A percentile compares a stretch with the other conserved stretches of the same genome.
These are phyloP conservation scores for Echria macrotheca DNA, from an alignment of 495 filamentous ascomycete genomes.

Conservation along the genomic window DNA sequence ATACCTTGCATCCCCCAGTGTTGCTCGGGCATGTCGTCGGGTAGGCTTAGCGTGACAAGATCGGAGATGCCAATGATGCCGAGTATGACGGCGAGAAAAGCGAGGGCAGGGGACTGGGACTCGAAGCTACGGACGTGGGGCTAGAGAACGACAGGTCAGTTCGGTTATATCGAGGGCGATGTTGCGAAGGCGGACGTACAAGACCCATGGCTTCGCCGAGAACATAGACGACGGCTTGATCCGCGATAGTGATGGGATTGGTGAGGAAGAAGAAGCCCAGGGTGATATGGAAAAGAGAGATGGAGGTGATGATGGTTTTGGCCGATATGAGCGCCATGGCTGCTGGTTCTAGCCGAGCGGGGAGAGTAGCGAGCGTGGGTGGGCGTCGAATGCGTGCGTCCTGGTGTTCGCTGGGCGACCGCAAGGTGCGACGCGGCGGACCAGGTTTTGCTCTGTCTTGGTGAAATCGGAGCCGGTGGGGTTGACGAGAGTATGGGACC, in stretches of 20 bases:
- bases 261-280: slow-evolving; percentile 78
- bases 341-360: slow-evolving; percentile 1
- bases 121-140: slow-evolving; percentile 52
- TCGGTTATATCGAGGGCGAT: neutral
- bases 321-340: slow-evolving; percentile 75
- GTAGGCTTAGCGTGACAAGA: slow-evolving; percentile 64
- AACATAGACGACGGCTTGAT: slow-evolving; percentile 77
- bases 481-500: too few species aligned
- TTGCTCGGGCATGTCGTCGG: slow-evolving; percentile 58
- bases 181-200: slow-evolving; percentile 38
- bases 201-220: slow-evolving; percentile 77
- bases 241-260: slow-evolving; percentile 60
- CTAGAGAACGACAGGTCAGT: slow-evolving; percentile 14
- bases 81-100: slow-evolving; percentile 67
- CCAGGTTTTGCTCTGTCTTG: too few species aligned
- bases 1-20: slow-evolving; percentile 63
- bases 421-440: too few species aligned
- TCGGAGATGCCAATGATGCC: slow-evolving; percentile 63
- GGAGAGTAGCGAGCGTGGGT: neutral
- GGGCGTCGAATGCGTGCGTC: neutral
- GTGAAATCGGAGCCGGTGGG: too few species aligned
- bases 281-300: slow-evolving; percentile 76
- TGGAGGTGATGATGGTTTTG: slow-evolving; percentile 67
- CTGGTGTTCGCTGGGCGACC: too few species aligned
- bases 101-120: slow-evolving; percentile 57